Base-by-base conservation (phyloP, 371 early-diverging fungal genomes). In the Mucor sp. region DNA sequence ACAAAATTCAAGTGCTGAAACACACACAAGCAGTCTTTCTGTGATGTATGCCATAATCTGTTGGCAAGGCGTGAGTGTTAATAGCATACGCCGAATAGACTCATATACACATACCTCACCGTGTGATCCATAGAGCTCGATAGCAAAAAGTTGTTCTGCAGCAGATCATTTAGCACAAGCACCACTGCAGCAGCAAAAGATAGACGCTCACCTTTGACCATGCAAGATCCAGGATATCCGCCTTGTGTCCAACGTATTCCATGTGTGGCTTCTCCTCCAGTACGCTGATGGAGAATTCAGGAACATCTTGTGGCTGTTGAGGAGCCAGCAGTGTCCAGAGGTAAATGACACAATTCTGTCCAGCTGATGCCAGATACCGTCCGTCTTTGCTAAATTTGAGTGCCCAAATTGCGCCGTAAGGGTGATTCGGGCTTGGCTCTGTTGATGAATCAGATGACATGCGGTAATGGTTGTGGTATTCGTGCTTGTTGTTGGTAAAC, bases 81-180 rank as follows among this genome's bases (percentile, higher is more conserved):
- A 17, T 4, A 43, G 4, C n/a, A 43, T 3, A n/a, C 0, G 6
- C 17, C 7, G 17, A n/a, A 17, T n/a, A 43, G 12, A n/a, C 9
- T 0, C 2, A 44, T 19, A 44, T 0, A 19, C 3, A 7, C 19
- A 69, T 77, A 84, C 84, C 81, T 74, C 6, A 95, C 96, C 0
- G 91, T 91, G 48, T 87, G 84, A 66, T 96, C 97, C 83, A 91
- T 86, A 11, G 94, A 93, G n/a, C 92, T 89, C 2, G 94, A 89
- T 19, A 93, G 76, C 3, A 96, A 67, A 69, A 95, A 95, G 30
- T 89, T 86, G 71, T 89, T 91, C 74, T 82, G 68, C 6, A 19
- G 68, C 6, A 19, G 12, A 66, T 17, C 6, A 50, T 11, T 14
- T 6, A 64, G 43, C 15, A 56, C 57, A 17, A 44, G 11, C 9